Evolutionary conservation across 352 stramenopile genomes (phyloP), one percentile per base, ranked within the genome.

Genomic region (Aphanomyces astaci): DNA sequence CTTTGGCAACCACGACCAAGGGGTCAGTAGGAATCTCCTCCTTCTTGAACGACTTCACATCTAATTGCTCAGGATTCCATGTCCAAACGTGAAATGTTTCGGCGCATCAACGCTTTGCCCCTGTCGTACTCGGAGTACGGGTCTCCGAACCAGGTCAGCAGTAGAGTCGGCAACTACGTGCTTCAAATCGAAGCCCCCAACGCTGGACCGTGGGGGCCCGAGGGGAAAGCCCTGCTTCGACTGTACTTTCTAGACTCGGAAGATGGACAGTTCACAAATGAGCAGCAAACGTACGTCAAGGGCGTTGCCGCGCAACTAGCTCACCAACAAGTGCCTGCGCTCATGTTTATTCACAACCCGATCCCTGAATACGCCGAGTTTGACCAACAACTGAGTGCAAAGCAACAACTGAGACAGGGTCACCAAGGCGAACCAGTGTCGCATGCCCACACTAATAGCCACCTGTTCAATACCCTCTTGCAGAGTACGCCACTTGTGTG

Each of bases 301-400:
- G 19, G 69, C 5, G 59, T 84, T 11, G 79, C 77, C 13, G 66
- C 36, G 17, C 17, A 10, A 0, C 39, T 71, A 55, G 28, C 59
- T 0, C 57, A 65, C 22, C 68, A 70, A 22, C 70, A 71, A 2
- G 33, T 79, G 25, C 75, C 77, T 22, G 77, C 78, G 3, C 64
- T 86, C 62, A 85, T 88, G 78, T 88, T 86, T 71, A 84, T 86
- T 72, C 78, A 88, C 68, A 88, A 85, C 62, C 80, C 80, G 36
- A 48, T 88, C 10, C 74, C 73, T 17, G 77, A 86, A 60, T 88
- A 81, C 46, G 49, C 70, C 10, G 71, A 71, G 32, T 25, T 53
- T 22, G 33, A 49, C 19, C 17, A 17, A 15, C 19, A 22, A 1
- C n/a, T n/a, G n/a, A n/a, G n/a, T n/a, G n/a, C n/a, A 11, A 22